These are phyloP conservation scores for Jamesozyma lodderae DNA, from an alignment of 805 yeast genomes.

Conservation along the genomic window DNA sequence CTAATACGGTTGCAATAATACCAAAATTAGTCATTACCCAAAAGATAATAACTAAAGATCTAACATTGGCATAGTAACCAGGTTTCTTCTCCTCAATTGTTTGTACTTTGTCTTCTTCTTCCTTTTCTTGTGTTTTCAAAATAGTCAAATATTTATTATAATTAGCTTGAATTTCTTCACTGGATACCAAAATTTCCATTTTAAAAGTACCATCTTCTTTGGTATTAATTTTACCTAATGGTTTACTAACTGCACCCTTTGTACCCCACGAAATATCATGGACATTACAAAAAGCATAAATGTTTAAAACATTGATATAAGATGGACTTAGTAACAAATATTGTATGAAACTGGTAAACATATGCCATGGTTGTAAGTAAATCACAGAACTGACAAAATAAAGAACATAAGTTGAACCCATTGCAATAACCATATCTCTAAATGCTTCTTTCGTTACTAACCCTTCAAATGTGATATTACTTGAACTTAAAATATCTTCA, in stretches of 20 bases:
- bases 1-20: constrained; percentile 72
- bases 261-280: constrained; percentile 98
- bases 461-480: constrained; percentile 32
- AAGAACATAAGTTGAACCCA: constrained; percentile 72
- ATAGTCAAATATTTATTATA: constrained; percentile 58
- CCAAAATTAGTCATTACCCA: constrained; percentile 88
- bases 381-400: constrained; percentile 71
- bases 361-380: constrained; percentile 86
- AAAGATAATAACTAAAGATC: constrained; percentile 78
- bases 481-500: constrained; percentile 34
- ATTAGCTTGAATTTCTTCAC: constrained; percentile 63
- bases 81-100: constrained; percentile 49
- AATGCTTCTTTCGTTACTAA: constrained; percentile 62
- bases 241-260: constrained; percentile 59
- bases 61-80: constrained; percentile 80
- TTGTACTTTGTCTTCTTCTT: constrained; percentile 29
- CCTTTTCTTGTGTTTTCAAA: constrained; percentile 36
- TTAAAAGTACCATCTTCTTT: constrained; percentile 56
- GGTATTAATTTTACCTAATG: constrained; percentile 81
- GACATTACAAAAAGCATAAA: constrained; percentile 91
- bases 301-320: constrained; percentile 82
- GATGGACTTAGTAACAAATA: constrained; percentile 80
- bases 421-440: constrained; percentile 79
- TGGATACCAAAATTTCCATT: constrained; percentile 66
- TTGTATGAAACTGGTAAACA: constrained; percentile 81